Conservation (phyloP, 1,284 basidiomycete species). For the Violaceomyces palustris region DNA sequence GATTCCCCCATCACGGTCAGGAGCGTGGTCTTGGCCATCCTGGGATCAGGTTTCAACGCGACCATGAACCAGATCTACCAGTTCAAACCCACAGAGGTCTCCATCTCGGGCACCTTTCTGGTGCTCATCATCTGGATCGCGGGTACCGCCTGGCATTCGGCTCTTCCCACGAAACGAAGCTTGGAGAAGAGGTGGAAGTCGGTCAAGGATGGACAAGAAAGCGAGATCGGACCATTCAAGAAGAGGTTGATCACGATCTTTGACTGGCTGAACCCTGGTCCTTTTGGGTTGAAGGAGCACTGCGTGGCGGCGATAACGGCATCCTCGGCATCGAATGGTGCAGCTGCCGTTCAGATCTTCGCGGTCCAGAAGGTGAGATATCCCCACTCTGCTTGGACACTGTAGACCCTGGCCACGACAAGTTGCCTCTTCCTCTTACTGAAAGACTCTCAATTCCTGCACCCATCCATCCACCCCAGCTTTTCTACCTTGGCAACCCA, state of each 20-base stretch:
- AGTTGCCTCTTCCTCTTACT: too few relatives aligned
- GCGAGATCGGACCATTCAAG: too few relatives aligned
- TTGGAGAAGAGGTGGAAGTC: slow-evolving; percentile 47
- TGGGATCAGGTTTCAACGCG: slow-evolving; percentile 60
- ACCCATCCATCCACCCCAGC: too few relatives aligned
- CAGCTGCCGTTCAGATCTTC: slow-evolving; percentile 13
- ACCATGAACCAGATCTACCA: slow-evolving; percentile 56
- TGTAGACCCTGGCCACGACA: too few relatives aligned
- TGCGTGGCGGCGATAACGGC: slow-evolving; percentile 18
- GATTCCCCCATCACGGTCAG: slow-evolving; percentile 63
- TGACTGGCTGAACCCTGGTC: slow-evolving; percentile 9
- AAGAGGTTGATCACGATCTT: too few relatives aligned
- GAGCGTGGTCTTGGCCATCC: slow-evolving; percentile 61
- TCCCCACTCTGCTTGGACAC: too few relatives aligned
- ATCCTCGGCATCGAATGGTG: slow-evolving; percentile 10
- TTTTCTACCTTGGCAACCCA: slow-evolving; percentile 19
- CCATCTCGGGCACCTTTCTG: slow-evolving; percentile 62
- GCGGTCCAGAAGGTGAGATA: too few relatives aligned
- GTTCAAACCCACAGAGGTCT: slow-evolving; percentile 62
- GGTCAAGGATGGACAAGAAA: too few relatives aligned
- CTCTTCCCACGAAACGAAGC: slow-evolving; percentile 50
- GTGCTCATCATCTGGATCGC: slow-evolving; percentile 61
- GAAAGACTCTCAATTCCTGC: too few relatives aligned
- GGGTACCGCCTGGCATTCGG: slow-evolving; percentile 59
- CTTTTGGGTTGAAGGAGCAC: slow-evolving; percentile 20